Base-by-base conservation (phyloP, 2,329 filamentous ascomycete genomes). In the Paecilomyces fulvus region DNA sequence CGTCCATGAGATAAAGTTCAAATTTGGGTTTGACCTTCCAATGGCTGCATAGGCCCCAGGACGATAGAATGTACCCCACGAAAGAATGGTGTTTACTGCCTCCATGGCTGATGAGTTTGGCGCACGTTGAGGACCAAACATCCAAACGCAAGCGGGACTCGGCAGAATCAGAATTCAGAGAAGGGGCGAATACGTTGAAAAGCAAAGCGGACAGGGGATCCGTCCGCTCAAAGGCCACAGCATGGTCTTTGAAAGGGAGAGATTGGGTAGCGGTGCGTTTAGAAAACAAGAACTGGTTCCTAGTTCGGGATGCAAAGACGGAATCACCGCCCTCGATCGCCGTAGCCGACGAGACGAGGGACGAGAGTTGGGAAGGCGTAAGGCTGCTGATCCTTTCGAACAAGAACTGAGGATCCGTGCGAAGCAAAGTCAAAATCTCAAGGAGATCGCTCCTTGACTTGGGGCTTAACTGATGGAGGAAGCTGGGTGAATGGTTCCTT, bases 1-100 rank as follows among this genome's bases (percentile, higher is more conserved):
- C 90, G 69, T 94, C 89, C 89, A 96, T 94, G 11, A 99, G 82
- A 71, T 92, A 97, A 74, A 90, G 88, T 74, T 96, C 92, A 79
- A 99, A 85, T 61, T 91, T 94, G 63, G 87, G 84, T 65, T 88
- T 91, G 56, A 90, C 90, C 46, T 90, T 88, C 92, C 92, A 97
- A 71, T 92, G 87, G 60, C 89, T 85, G 81, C 92, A 89, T 56
- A 85, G 81, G 53, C 89, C 86, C 89, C 91, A 97, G 56, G 90
- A 86, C 71, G 94, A 92, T 53, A 99, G 80, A 31, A 96, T 84
- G 51, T 89, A 87, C 60, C 89, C 86, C 57, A 96, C 80, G 56
- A 96, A 87, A 56, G 88, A 86, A 68, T 94, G 89, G 61, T 87
- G 86, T 55, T 85, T 88, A 30, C 83, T 84, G 68, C 88, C 91